Conservation (phyloP, 2,329 filamentous ascomycete genomes). For the Zymoseptoria brevis region DNA sequence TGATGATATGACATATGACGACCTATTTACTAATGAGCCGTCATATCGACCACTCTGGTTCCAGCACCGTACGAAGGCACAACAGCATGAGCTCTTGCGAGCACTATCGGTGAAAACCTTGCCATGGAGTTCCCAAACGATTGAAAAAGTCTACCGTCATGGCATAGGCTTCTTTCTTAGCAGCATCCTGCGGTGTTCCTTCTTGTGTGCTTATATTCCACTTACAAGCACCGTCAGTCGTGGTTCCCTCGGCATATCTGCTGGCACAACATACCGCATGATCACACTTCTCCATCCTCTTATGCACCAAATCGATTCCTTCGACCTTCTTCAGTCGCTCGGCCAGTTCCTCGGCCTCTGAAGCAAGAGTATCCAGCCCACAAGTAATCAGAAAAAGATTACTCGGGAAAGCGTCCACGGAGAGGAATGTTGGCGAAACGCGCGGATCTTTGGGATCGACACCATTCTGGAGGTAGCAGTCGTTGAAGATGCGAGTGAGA, state of each 20-base stretch:
- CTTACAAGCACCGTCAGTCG: background rate
- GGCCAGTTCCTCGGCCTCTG: constrained; percentile 31
- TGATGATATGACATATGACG: too few relatives aligned
- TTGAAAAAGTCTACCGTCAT: background rate
- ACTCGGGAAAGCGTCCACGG: constrained; percentile 19
- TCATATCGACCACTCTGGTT: too few relatives aligned
- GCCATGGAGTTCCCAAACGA: background rate
- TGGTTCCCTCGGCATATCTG: background rate
- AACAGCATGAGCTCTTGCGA: background rate
- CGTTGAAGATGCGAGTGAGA: constrained; percentile 26
- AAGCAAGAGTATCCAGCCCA: constrained; percentile 31
- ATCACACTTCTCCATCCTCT: constrained; percentile 25
- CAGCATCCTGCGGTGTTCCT: background rate
- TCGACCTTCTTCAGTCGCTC: constrained; percentile 18
- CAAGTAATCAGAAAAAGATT: constrained; percentile 30
- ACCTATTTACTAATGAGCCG: too few relatives aligned
- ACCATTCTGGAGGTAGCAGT: constrained; percentile 27
- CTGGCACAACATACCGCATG: constrained; percentile 21
- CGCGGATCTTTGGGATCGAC: constrained; percentile 27
- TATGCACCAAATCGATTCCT: constrained; percentile 20
- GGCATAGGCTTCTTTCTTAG: background rate
- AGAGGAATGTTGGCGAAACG: constrained; percentile 30
- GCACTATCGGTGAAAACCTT: background rate
- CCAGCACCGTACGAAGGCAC: too few relatives aligned
- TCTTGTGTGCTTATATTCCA: background rate